Conservation (phyloP, 108 stramenopile species). For the Conticribra guillardii region DNA sequence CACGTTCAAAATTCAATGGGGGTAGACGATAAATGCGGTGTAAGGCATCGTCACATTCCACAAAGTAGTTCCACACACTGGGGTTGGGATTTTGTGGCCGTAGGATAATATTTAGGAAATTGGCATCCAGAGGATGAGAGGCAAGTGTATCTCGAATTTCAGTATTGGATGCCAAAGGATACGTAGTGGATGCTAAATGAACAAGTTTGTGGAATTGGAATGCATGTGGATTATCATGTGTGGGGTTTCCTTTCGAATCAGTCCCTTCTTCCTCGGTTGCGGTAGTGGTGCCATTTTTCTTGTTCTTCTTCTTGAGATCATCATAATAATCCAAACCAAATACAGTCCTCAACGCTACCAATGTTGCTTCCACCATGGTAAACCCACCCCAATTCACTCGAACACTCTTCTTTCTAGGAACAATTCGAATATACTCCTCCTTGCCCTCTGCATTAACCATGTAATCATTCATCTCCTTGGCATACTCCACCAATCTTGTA, state of each 20-base stretch:
- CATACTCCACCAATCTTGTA: constrained; percentile 65
- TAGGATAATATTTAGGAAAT: constrained; percentile 80
- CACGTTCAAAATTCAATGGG: constrained; percentile 56
- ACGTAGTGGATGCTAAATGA: constrained; percentile 89
- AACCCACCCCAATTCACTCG: constrained; percentile 96
- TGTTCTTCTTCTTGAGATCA: constrained; percentile 55
- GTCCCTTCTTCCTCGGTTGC: neutral
- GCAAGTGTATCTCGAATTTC: constrained; percentile 86
- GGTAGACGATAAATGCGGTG: constrained; percentile 92
- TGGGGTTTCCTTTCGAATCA: neutral
- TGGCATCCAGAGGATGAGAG: constrained; percentile 83
- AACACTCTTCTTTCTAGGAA: constrained; percentile 74
- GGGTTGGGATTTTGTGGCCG: constrained; percentile 69
- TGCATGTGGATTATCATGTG: constrained; percentile 43
- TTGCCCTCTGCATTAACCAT: constrained; percentile 18
- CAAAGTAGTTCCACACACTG: constrained; percentile 90
- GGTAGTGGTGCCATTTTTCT: neutral
- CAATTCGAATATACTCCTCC: constrained; percentile 60
- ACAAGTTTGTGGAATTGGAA: constrained; percentile 84
- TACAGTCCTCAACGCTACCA: constrained; percentile 68
- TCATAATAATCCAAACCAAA: constrained; percentile 59
- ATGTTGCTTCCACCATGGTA: constrained; percentile 92
- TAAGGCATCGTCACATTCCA: constrained; percentile 94
- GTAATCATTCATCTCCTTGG: constrained; percentile 45
- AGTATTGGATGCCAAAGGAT: constrained; percentile 90